Percentiles rank a stretch among this genome's conserved stretches.
Evolutionary conservation across 176 grass and related monocot genomes (phyloP).

Genomic region (Phoenix dactylifera): DNA sequence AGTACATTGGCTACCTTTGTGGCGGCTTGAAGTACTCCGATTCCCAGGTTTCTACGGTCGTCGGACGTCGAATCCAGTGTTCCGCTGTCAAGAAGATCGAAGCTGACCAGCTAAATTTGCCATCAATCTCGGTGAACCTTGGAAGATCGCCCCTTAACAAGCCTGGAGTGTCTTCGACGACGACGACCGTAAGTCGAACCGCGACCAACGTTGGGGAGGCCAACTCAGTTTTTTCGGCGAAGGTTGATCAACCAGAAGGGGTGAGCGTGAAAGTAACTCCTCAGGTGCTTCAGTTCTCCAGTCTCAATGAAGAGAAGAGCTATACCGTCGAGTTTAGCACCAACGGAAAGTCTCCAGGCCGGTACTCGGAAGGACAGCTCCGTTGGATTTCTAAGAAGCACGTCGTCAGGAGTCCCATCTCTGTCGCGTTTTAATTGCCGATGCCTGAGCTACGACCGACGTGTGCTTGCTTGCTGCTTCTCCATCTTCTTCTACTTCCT

Average conservation of each 20-base stretch:
- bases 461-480: too few relatives aligned
- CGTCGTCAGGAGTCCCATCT: slow-evolving; percentile 15
- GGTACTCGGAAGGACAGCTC: background rate
- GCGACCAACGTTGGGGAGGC: slow-evolving; percentile 28
- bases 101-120: slow-evolving; percentile 12
- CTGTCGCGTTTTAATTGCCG: too few relatives aligned
- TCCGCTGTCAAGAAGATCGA: background rate
- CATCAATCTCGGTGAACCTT: slow-evolving; percentile 3
- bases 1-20: slow-evolving; percentile 1
- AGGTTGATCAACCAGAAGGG: slow-evolving; percentile 8
- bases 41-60: too few relatives aligned
- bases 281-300: background rate
- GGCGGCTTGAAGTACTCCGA: background rate
- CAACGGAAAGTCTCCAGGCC: background rate
- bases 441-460: too few relatives aligned
- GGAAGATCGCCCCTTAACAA: too few relatives aligned
- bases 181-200: slow-evolving; percentile 2
- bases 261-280: slow-evolving; percentile 3
- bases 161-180: too few relatives aligned
- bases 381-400: slow-evolving; percentile 12
- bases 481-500: too few relatives aligned
- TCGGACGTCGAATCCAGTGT: background rate
- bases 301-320: background rate
- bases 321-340: slow-evolving; percentile 9
- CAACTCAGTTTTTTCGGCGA: background rate